Evolutionary conservation across 2,329 filamentous ascomycete genomes (phyloP).

Genomic region (Aspergillus sp.): DNA sequence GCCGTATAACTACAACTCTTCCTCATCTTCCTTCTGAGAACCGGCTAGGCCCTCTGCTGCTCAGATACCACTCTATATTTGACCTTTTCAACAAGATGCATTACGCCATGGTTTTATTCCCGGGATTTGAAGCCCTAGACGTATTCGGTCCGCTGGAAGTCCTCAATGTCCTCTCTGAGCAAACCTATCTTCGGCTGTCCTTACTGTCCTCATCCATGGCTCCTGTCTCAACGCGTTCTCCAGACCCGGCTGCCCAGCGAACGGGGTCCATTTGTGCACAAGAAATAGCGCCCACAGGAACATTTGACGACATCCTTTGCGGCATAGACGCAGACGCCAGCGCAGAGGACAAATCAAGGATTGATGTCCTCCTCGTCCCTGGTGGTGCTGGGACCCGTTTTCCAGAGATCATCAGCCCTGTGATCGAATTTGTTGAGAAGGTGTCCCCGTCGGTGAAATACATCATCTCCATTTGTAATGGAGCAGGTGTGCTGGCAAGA

Average conservation of each 20-base stretch:
- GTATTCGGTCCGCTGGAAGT: slow-evolving; percentile 48
- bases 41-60: no score
- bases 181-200: neutral
- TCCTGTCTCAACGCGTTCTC: neutral
- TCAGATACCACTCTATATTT: no score
- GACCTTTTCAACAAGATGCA: neutral
- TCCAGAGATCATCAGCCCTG: slow-evolving; percentile 16
- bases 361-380: slow-evolving; percentile 66
- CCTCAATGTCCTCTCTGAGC: slow-evolving; percentile 31
- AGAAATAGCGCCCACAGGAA: neutral
- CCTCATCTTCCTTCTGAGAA: no score
- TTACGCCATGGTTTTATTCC: slow-evolving; percentile 30
- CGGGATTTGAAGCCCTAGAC: slow-evolving; percentile 43
- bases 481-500: slow-evolving; percentile 56
- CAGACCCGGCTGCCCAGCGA: neutral
- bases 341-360: neutral
- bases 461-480: slow-evolving; percentile 66
- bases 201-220: neutral
- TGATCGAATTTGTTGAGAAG: slow-evolving; percentile 47
- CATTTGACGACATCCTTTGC: neutral
- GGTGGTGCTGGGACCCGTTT: slow-evolving; percentile 54
- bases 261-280: neutral
- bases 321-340: neutral
- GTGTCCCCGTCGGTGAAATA: slow-evolving; percentile 52
- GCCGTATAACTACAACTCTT: no score